phyloP scores from a whole-genome alignment of 2,329 filamentous ascomycete species.

The Dothideomycetes sp. region DNA sequence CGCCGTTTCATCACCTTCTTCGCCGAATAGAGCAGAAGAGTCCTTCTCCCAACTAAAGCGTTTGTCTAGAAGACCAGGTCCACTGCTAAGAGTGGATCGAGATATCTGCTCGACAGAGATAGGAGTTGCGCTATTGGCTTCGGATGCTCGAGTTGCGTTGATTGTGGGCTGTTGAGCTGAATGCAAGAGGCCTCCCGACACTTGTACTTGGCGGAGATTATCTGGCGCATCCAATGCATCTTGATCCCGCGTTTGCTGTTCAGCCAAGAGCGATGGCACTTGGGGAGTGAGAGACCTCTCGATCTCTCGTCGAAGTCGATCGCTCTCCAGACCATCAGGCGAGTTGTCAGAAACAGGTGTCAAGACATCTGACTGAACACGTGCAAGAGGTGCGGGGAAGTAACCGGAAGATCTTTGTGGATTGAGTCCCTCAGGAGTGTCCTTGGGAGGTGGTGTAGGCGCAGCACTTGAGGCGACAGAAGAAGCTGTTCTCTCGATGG shows the following conservation, averaged over 20 bases:
- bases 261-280: constrained; percentile 13
- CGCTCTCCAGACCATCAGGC: constrained; percentile 57
- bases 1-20: constrained; percentile 14
- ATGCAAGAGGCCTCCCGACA: constrained; percentile 1
- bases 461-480: constrained; percentile 28
- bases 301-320: constrained; percentile 64
- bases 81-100: neutral
- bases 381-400: constrained; percentile 25
- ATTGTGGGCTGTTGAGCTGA: neutral
- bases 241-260: constrained; percentile 18
- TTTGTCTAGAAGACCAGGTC: constrained; percentile 23
- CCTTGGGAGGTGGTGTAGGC: constrained; percentile 41
- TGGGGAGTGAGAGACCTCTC: constrained; percentile 56
- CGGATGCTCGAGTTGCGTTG: neutral
- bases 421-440: constrained; percentile 25
- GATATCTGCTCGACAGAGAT: neutral
- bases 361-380: constrained; percentile 1
- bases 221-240: constrained; percentile 23
- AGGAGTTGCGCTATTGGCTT: neutral
- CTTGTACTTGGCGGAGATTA: constrained; percentile 15
- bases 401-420: constrained; percentile 24
- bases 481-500: constrained; percentile 29
- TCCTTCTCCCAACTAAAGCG: constrained; percentile 32
- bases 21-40: constrained; percentile 4
- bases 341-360: constrained; percentile 26